Conservation (phyloP, 2,329 filamentous ascomycete genomes). For the Elsinoe ampelina region DNA sequence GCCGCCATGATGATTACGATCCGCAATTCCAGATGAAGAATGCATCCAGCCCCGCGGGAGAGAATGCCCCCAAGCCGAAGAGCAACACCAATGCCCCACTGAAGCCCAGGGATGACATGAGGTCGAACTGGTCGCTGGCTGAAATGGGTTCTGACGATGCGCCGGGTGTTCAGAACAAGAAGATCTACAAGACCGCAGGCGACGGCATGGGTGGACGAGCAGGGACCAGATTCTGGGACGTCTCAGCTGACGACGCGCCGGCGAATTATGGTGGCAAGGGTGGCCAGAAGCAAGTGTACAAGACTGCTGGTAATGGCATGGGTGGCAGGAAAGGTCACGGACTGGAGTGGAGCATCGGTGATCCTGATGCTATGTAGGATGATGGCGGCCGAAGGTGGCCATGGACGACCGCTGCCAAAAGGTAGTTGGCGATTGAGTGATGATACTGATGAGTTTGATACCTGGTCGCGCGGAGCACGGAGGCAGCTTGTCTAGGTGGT, state of each 20-base stretch:
- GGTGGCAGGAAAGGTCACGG: constrained; percentile 32
- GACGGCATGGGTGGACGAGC: constrained; percentile 55
- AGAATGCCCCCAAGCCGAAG: constrained; percentile 32
- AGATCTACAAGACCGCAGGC: constrained; percentile 30
- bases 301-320: constrained; percentile 46
- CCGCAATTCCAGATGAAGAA: constrained; percentile 70
- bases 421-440: background rate
- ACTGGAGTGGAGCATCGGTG: constrained; percentile 8
- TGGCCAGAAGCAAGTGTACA: constrained; percentile 27
- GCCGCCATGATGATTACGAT: constrained; percentile 67
- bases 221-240: constrained; percentile 43
- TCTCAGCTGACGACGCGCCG: constrained; percentile 42
- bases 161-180: constrained; percentile 19
- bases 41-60: constrained; percentile 37
- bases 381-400: background rate
- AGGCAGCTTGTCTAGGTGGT: background rate
- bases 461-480: constrained; percentile 1
- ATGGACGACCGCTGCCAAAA: background rate
- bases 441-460: constrained; percentile 9
- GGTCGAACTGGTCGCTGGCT: constrained; percentile 1
- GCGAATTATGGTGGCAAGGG: constrained; percentile 15
- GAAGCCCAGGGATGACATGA: constrained; percentile 6
- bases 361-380: constrained; percentile 6
- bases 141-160: background rate
- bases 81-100: constrained; percentile 1